These are phyloP conservation scores for Ogataea hybrid DNA, from an alignment of 1,139 yeast genomes.

Conservation along the genomic window DNA sequence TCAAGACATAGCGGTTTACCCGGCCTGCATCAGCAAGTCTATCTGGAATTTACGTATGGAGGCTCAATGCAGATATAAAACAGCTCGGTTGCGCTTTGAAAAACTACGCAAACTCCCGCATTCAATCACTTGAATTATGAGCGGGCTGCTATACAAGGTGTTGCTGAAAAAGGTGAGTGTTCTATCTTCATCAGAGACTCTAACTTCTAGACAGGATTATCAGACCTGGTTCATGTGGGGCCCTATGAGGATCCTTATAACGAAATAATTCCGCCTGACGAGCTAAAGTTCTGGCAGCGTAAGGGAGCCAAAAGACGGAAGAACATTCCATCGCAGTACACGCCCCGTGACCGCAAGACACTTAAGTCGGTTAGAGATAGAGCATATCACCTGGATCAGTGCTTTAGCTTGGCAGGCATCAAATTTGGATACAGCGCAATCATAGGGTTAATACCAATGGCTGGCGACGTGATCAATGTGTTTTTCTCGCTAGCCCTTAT, in stretches of 20 bases:
- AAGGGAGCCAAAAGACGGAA: conserved; percentile 48
- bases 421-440: conserved; percentile 73
- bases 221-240: conserved; percentile 21
- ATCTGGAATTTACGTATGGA: conserved; percentile 4
- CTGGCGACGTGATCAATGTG: conserved; percentile 28
- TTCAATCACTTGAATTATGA: conserved; percentile 1
- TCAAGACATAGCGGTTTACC: conserved; percentile 3
- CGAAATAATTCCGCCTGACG: conserved; percentile 47
- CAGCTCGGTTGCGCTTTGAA: neutral
- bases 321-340: conserved; percentile 53
- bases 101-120: neutral
- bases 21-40: conserved; percentile 3
- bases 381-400: conserved; percentile 66
- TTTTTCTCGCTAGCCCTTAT: conserved; percentile 48
- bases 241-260: conserved; percentile 43
- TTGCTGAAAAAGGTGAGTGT: conserved; percentile 20
- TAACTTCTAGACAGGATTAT: conserved; percentile 22
- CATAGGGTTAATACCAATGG: conserved; percentile 61
- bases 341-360: conserved; percentile 50
- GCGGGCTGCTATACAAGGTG: conserved; percentile 16
- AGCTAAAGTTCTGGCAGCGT: conserved; percentile 33
- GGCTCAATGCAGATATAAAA: conserved; percentile 1
- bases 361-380: conserved; percentile 53
- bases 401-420: conserved; percentile 60
- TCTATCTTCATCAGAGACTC: neutral